A percentile compares a stretch with the other conserved stretches of the same genome.
Evolutionary conservation across 352 stramenopile genomes (phyloP).

Genomic region (Phytophthora capsici): DNA sequence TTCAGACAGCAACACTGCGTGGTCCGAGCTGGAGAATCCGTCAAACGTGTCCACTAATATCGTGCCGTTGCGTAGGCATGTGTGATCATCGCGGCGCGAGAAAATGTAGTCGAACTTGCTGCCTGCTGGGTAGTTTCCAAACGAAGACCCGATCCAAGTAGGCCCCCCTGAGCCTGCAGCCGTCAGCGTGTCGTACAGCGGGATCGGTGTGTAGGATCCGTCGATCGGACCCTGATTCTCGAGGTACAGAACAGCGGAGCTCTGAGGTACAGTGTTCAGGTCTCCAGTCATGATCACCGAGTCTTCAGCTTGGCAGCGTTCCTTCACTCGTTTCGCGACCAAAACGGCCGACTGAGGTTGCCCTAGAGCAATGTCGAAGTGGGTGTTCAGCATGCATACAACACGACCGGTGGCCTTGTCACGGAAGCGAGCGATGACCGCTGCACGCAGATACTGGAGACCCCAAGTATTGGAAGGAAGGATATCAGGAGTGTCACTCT

Average conservation of each 20-base stretch:
- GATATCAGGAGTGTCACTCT: conserved; percentile 70
- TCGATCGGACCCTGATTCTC: conserved; percentile 29
- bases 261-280: conserved; percentile 56
- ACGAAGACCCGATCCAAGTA: conserved; percentile 74
- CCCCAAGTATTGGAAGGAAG: conserved; percentile 70
- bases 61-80: conserved; percentile 44
- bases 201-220: conserved; percentile 43
- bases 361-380: conserved; percentile 68
- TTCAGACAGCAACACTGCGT: conserved; percentile 60
- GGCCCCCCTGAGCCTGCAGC: conserved; percentile 41
- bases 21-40: conserved; percentile 66
- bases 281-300: conserved; percentile 73
- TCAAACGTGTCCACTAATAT: conserved; percentile 60
- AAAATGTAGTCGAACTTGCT: conserved; percentile 81
- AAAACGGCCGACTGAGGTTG: conserved; percentile 63
- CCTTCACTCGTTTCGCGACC: conserved; percentile 48
- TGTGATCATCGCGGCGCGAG: conserved; percentile 50
- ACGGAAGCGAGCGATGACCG: conserved; percentile 62
- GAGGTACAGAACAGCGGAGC: conserved; percentile 53
- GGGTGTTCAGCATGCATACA: conserved; percentile 81
- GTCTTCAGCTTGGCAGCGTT: conserved; percentile 54
- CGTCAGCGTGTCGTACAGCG: conserved; percentile 69
- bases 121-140: conserved; percentile 32
- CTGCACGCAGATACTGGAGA: conserved; percentile 65
- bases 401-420: conserved; percentile 32